Base-by-base conservation (phyloP, 345 rosid species). In the Eucalyptus cloeziana region DNA sequence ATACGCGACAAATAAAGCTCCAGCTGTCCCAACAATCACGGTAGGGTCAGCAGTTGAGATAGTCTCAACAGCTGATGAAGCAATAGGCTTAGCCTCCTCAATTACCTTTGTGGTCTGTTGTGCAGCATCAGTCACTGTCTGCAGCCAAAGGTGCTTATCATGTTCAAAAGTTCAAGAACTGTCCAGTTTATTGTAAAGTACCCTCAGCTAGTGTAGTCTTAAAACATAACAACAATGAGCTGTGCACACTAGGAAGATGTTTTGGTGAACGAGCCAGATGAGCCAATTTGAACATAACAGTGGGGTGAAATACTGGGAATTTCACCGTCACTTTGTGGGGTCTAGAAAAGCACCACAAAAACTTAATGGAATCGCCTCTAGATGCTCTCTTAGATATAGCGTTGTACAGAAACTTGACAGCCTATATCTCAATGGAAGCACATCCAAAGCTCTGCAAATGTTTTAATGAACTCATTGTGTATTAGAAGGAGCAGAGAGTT, bases 51-150 rank as follows among this genome's bases (percentile, higher is more conserved):
- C 88, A 33, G 99, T 90, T 80, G 96, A 93, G 86, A 97, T 93
- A 60, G 95, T 92, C 87, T 97, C 97, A 27, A 96, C 89, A 24
- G 99, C 94, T 33, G 99, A 96, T 33, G 97, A 94, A 90, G 96
- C 99, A 52, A 97, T 90, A 8, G 99, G 99, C 93, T 93, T 95
- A 88, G 97, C 98, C 56, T 83, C 96, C 92, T 93, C 95, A 50
- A 97, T 93, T 17, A 92, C 97, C 86, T 94, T 93, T 6, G 95
- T 89, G 33, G 95, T 95, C 93, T 95, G 94, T 87, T 95, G 93
- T 2, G 96, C 99, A 43, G 95, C 99, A 93, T 93, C 97, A 44
- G 95, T 95, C 43, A 94, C 95, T 11, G 95, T 96, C 99, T 97
- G 95, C 76, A 87, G 89, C 89, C 69, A 89, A 58, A 88, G 27